Conservation (phyloP, 495 filamentous ascomycete genomes). For the Pyronema domesticum region DNA sequence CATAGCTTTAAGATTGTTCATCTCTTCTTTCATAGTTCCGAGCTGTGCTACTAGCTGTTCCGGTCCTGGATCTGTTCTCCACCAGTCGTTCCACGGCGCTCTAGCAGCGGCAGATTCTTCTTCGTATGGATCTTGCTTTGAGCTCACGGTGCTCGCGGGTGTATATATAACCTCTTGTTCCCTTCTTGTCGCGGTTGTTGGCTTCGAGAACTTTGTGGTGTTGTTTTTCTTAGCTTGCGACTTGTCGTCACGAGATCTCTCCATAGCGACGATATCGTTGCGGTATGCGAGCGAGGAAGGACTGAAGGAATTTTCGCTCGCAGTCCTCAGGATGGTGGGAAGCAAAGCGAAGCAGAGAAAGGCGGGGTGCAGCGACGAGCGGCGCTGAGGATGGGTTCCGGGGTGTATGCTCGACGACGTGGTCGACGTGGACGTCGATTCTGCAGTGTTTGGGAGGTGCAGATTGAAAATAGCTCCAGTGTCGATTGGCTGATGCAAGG, state of each 20-base stretch:
- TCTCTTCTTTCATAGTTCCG: conserved; percentile 20
- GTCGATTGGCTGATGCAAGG: neutral
- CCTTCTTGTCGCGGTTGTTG: neutral
- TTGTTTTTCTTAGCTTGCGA: neutral
- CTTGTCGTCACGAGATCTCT: neutral
- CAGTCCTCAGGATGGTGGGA: neutral
- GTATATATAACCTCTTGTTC: conserved; percentile 2
- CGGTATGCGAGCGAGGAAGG: neutral
- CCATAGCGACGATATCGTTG: neutral
- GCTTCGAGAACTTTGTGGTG: neutral
- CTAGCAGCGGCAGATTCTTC: neutral
- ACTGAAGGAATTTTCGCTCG: neutral
- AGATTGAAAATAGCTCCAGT: neutral
- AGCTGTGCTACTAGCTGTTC: conserved; percentile 8
- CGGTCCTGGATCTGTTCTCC: neutral
- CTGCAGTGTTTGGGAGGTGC: neutral
- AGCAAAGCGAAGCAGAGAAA: neutral
- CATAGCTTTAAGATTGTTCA: conserved; percentile 16
- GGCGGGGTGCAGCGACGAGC: neutral
- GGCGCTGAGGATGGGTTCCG: neutral
- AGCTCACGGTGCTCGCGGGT: neutral
- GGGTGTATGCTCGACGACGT: neutral
- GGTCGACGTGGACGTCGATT: neutral
- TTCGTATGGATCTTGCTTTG: conserved; percentile 2
- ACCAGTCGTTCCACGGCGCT: conserved; percentile 3